A percentile compares a stretch with the other conserved stretches of the same genome.
Conservation (phyloP, 352 stramenopile genomes). For the Bremia lactucae region DNA sequence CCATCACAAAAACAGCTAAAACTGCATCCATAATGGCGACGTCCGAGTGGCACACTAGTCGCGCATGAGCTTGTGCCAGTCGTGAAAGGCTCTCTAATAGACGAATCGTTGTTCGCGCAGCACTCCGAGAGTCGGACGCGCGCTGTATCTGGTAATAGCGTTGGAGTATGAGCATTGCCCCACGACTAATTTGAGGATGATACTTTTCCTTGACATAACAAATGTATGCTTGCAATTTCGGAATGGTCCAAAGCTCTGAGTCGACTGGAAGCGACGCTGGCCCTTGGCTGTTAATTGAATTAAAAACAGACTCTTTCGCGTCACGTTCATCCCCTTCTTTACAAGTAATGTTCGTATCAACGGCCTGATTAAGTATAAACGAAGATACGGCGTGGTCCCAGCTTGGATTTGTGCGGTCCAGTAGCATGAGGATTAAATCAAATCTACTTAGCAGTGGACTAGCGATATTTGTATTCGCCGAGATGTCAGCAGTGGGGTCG, state of each 20-base stretch:
- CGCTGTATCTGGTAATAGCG: conserved; percentile 86
- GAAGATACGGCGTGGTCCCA: conserved; percentile 92
- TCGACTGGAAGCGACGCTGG: conserved; percentile 3
- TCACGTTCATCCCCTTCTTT: conserved; percentile 18
- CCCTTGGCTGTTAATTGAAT: conserved; percentile 3
- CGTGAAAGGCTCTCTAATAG: conserved; percentile 92
- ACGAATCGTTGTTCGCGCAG: conserved; percentile 85
- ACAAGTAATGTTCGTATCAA: conserved; percentile 17
- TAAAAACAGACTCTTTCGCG: conserved; percentile 11
- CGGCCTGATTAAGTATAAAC: conserved; percentile 89
- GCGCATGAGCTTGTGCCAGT: conserved; percentile 85
- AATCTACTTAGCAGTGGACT: conserved; percentile 95
- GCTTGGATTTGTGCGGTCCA: conserved; percentile 80
- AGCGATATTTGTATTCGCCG: conserved; percentile 92
- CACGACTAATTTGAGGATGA: conserved; percentile 66
- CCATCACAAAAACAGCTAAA: conserved; percentile 68
- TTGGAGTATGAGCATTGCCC: conserved; percentile 82
- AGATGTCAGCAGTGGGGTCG: conserved; percentile 82
- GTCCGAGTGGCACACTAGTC: conserved; percentile 63
- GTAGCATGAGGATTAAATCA: conserved; percentile 93
- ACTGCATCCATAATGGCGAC: conserved; percentile 69
- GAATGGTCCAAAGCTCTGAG: conserved; percentile 62
- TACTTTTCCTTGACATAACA: conserved; percentile 86
- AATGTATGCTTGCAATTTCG: conserved; percentile 89
- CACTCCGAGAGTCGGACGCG: conserved; percentile 46